These are phyloP conservation scores for Leucoagaricus sp. DNA, from an alignment of 1,284 basidiomycete species.

Conservation along the genomic window DNA sequence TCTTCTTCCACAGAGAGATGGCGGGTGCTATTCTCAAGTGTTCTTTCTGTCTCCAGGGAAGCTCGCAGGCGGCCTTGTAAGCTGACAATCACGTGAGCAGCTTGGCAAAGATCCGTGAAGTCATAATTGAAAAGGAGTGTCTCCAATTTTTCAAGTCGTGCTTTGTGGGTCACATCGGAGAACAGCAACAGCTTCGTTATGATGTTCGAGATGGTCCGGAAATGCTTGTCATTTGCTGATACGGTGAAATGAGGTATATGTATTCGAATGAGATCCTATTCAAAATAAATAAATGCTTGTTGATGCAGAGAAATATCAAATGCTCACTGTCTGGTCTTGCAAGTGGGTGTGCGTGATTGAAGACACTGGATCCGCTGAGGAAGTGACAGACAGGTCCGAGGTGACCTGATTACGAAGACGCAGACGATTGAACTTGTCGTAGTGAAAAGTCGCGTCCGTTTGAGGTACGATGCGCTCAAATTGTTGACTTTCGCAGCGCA, in stretches of 20 bases:
- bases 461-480: slow-evolving; percentile 92
- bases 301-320: slow-evolving; percentile 1
- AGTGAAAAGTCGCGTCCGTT: slow-evolving; percentile 83
- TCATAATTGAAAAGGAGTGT: slow-evolving; percentile 90
- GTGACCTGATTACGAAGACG: slow-evolving; percentile 77
- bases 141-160: slow-evolving; percentile 77
- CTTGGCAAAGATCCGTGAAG: slow-evolving; percentile 76
- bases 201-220: slow-evolving; percentile 85
- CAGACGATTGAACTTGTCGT: slow-evolving; percentile 95
- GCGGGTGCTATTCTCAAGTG: slow-evolving; percentile 41
- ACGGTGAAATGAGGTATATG: slow-evolving; percentile 87
- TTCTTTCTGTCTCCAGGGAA: slow-evolving; percentile 62
- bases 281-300: slow-evolving; percentile 11
- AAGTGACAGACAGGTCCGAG: slow-evolving; percentile 37
- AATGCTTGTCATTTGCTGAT: slow-evolving; percentile 87
- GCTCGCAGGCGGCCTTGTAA: slow-evolving; percentile 79
- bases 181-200: slow-evolving; percentile 89
- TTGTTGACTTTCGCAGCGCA: slow-evolving; percentile 76
- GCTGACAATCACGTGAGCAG: slow-evolving; percentile 69
- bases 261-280: slow-evolving; percentile 81
- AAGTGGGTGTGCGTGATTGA: slow-evolving; percentile 58
- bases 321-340: slow-evolving; percentile 72
- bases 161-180: slow-evolving; percentile 83
- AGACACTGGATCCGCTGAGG: slow-evolving; percentile 29
- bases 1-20: slow-evolving; percentile 45